Base-by-base conservation (phyloP, 1,139 yeast species). In the Kodamaea anthophila region DNA sequence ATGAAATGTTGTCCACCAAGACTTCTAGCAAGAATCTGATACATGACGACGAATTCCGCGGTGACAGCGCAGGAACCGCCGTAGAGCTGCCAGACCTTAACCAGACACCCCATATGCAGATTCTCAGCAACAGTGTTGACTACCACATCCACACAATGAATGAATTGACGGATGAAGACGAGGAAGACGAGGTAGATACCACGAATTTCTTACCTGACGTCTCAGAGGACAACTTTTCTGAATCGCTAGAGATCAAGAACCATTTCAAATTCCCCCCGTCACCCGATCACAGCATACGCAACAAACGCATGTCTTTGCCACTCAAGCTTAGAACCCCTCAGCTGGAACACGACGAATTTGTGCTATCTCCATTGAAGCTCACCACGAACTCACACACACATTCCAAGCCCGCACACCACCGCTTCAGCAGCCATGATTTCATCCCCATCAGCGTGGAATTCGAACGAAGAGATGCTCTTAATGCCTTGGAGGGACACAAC, bases 361-460 rank as follows among this genome's bases (percentile, higher is more conserved):
- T 65, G 18, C 52, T 65, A 29, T 64, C 70, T 11, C 73, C 73
- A 7, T 55, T 66, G 32, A 66, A 66, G 36, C 47, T 66, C 30
- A 56, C 55, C 2, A 40, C 41, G 15, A 39, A 41, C 13, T 34
- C 45, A n/a, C 34, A 32, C 21, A 22, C 31, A 21, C 15, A 40
- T 33, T n/a, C 47, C 15, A 60, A 55, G 34, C 62, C 65, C 6
- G 46, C 46, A 19, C 73, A 66, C 39, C 53, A 58, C 9, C 48
- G 73, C 13, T 65, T 60, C 41, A 65, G 60, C 37, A 60, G 69
- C 34, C 70, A 65, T 42, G 72, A 65, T 39, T 53, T 65, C 15
- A 46, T 66, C 11, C 71, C 71, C 2, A 63, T 66, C 10, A 59
- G 55, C 39, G 72, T 66, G 9, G 73, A 66, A 40, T 66, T 66